phyloP scores from a whole-genome alignment of 768 basidiomycete genomes.

The Tulasnella sp. region DNA sequence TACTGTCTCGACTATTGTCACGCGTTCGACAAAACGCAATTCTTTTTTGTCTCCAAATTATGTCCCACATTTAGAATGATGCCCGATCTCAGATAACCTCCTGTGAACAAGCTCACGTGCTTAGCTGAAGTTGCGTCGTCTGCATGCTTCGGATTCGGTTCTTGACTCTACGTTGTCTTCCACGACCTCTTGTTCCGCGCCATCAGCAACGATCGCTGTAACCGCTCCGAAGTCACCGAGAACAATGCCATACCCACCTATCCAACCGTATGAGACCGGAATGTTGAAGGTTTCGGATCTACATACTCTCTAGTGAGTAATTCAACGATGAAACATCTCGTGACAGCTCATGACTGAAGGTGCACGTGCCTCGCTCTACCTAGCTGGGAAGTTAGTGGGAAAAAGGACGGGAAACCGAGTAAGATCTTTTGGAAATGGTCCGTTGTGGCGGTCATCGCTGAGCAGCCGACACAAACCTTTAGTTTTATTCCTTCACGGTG shows the following conservation, averaged over 20 bases:
- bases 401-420: slow-evolving; percentile 76
- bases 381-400: slow-evolving; percentile 84
- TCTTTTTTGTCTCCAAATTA: no score
- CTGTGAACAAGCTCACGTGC: not conserved
- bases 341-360: not conserved
- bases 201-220: not conserved
- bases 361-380: not conserved
- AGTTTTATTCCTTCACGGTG: slow-evolving; percentile 82
- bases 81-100: no score
- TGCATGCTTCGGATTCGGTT: not conserved
- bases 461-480: not conserved
- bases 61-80: no score
- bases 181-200: not conserved
- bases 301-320: slow-evolving; percentile 43
- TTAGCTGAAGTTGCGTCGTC: not conserved
- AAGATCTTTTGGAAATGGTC: slow-evolving; percentile 21
- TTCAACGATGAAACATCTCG: not conserved
- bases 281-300: slow-evolving; percentile 43
- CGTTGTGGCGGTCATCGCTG: not conserved
- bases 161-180: slow-evolving; percentile 4
- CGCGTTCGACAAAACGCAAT: no score
- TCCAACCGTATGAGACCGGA: slow-evolving; percentile 42
- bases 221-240: not conserved
- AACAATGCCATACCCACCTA: slow-evolving; percentile 37
- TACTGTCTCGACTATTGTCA: no score